phyloP scores from a whole-genome alignment of 768 basidiomycete species.

The Rhizopogon rudus region DNA sequence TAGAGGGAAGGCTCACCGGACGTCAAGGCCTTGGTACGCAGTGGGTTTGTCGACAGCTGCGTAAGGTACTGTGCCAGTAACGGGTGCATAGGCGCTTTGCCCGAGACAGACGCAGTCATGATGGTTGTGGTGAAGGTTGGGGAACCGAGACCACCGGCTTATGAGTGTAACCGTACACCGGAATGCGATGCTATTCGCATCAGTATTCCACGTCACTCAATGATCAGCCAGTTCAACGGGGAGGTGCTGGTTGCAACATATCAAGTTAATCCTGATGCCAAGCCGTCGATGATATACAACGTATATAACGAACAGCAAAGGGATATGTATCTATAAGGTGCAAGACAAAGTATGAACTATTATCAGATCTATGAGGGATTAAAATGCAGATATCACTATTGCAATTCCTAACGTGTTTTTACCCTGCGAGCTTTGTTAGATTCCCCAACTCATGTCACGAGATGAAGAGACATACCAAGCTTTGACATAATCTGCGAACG shows the following conservation, averaged over 20 bases:
- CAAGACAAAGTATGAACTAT: conserved; percentile 6
- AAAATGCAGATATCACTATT: background rate
- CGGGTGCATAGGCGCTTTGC: conserved; percentile 29
- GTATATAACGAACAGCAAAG: background rate
- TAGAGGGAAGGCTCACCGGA: conserved; percentile 40
- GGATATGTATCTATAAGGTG: conserved; percentile 11
- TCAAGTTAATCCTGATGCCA: background rate
- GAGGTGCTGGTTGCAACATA: too few relatives aligned
- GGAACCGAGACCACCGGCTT: background rate
- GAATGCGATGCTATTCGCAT: too few relatives aligned
- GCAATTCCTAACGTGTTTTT: conserved; percentile 31
- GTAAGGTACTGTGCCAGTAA: conserved; percentile 67
- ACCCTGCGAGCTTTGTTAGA: conserved; percentile 34
- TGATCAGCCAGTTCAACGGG: too few relatives aligned
- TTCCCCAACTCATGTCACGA: background rate
- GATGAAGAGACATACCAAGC: conserved; percentile 47
- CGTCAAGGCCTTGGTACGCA: conserved; percentile 79
- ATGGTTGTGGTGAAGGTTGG: conserved; percentile 11
- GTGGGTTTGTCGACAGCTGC: conserved; percentile 61
- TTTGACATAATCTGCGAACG: conserved; percentile 95
- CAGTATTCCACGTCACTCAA: background rate
- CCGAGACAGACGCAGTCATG: conserved; percentile 34
- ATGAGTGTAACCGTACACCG: background rate
- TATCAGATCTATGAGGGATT: conserved; percentile 13
- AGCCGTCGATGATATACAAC: background rate